phyloP scores from a whole-genome alignment of 106 monocot genomes.

The Apostasia ramifera region DNA sequence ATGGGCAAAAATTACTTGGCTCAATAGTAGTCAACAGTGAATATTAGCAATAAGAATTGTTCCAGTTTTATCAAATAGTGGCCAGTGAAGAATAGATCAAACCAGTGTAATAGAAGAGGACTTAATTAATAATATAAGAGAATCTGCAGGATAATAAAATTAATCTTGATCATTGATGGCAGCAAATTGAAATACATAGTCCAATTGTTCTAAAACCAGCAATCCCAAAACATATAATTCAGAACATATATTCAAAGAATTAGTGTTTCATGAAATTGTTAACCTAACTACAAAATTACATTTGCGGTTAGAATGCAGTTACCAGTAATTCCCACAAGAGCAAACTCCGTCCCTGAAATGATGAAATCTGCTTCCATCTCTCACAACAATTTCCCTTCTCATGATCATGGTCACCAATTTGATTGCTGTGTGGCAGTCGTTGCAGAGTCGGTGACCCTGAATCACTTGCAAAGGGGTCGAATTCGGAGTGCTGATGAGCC shows the following conservation, averaged over 20 bases:
- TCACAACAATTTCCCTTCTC: conserved; percentile 63
- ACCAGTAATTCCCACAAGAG: conserved; percentile 55
- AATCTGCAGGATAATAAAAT: no score
- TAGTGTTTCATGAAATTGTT: background rate
- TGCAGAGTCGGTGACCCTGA: conserved; percentile 67
- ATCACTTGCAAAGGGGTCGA: conserved; percentile 51
- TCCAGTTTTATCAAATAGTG: no score
- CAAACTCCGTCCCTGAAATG: conserved; percentile 72
- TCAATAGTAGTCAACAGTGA: no score
- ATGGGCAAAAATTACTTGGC: no score
- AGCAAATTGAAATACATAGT: no score
- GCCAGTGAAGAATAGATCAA: no score
- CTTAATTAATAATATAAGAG: no score
- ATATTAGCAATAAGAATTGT: no score
- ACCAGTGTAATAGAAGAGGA: no score
- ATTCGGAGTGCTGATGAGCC: conserved; percentile 58
- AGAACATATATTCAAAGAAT: background rate
- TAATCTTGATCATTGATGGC: no score
- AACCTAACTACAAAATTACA: background rate
- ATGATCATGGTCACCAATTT: conserved; percentile 53
- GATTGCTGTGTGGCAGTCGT: conserved; percentile 61
- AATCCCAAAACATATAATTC: background rate
- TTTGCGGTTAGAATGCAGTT: background rate
- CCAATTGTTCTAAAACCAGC: no score
- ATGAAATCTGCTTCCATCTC: conserved; percentile 86